Evolutionary conservation across 352 stramenopile species (phyloP), one percentile per base, ranked within the genome.

Genomic region (Elongisporangium senticosum): DNA sequence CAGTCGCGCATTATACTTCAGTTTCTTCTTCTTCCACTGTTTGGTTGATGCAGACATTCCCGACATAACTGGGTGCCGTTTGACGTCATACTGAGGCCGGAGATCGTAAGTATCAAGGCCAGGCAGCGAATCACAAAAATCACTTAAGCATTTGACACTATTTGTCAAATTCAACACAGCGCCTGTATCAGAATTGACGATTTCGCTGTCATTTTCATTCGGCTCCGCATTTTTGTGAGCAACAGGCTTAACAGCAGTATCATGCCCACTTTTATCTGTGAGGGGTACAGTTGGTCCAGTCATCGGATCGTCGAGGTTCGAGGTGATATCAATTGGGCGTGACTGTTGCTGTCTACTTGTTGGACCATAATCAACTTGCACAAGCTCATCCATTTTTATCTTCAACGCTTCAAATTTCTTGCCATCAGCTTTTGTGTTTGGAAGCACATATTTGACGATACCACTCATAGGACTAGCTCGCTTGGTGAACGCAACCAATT

Each of bases 51-150:
- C 56, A n/a, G 78, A 72, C 55, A 90, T 86, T 8, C 59, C 71
- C 3, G 61, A 63, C 15, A 56, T 39, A 17, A 91, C 62, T 20
- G 71, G 81, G 22, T 90, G 80, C 7, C 86, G 79, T 61, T 81
- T 88, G 28, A 93, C 71, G 14, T 72, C 75, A 52, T 95, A 95
- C 56, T 92, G 75, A 13, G 83, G 71, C 2, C 79, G 83, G 24
- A 79, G 79, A 53, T 95, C 86, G 56, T 90, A 93, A 24, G 85
- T 95, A 51, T 92, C 81, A 26, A 93, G 66, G 0, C 83, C 83
- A 43, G 86, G 86, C 10, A 95, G 64, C 0, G 86, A 90, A 53
- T 93, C 76, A 65, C 83, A 95, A 28, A 95, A 91, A 17, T 77
- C 75, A 60, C 79, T 93, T 21, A 95, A 68, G 51, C 76, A 79